Conservation (phyloP, 768 basidiomycete genomes). For the Tulasnella sp. region DNA sequence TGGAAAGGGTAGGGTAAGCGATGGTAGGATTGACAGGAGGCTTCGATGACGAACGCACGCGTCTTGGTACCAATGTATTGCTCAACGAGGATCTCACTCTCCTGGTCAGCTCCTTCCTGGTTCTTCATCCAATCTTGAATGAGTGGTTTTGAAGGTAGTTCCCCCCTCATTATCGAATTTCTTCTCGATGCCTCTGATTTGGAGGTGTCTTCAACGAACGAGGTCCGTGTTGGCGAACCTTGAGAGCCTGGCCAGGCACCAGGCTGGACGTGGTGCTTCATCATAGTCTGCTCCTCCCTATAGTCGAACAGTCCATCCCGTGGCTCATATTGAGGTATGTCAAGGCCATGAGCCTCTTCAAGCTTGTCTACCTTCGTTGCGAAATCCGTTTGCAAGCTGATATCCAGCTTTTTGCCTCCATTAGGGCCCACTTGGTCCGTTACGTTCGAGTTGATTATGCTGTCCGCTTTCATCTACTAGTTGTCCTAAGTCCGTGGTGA, state of each 20-base stretch:
- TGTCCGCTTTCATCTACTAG: too few relatives aligned
- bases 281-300: conserved; percentile 62
- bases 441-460: too few relatives aligned
- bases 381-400: too few relatives aligned
- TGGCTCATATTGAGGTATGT: conserved; percentile 10
- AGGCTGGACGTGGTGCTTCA: conserved; percentile 20
- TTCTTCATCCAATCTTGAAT: not conserved
- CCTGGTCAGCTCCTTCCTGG: conserved; percentile 12
- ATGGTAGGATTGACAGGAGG: not conserved
- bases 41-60: not conserved
- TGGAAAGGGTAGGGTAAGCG: not conserved
- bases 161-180: not conserved
- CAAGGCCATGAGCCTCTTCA: not conserved
- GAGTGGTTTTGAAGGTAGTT: not conserved
- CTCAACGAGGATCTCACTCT: conserved; percentile 17
- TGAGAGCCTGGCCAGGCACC: conserved; percentile 37
- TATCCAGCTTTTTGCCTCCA: too few relatives aligned
- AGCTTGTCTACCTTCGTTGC: too few relatives aligned
- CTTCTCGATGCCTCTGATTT: not conserved
- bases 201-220: not conserved
- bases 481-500: too few relatives aligned
- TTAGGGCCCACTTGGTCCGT: too few relatives aligned
- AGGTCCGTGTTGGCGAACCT: conserved; percentile 29
- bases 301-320: conserved; percentile 72
- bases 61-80: conserved; percentile 5